Base-by-base conservation (phyloP, 164 flowering plant genomes). In the Stephania yunnanensis region DNA sequence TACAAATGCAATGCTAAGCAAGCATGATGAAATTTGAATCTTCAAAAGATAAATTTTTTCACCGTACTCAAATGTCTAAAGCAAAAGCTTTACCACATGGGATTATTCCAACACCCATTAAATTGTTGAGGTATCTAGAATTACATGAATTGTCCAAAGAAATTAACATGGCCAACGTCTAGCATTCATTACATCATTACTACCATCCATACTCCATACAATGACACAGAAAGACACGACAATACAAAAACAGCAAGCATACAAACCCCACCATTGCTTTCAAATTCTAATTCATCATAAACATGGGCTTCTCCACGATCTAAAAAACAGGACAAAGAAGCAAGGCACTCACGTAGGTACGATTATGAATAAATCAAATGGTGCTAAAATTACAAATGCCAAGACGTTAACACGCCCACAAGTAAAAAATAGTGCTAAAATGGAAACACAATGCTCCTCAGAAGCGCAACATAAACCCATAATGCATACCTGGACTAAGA, bases 401-500 rank as follows among this genome's bases (percentile, higher is more conserved):
- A 36, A 50, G 15, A 50, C 15, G 15, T 50, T 50, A 50, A 50
- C 15, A 50, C 55, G 2, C 11, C 11, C 1, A 9, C 55, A 50
- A 50, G 42, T 0, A 36, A 36, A 36, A 36, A 36, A 36, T 25
- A 4, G 42, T 36, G 1, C 42, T 2, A 36, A 36, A 36, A 36
- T 36, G 12, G 55, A 9, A 50, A 50, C 55, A 10, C 13, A 20
- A 36, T 64, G 53, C 69, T 20, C 46, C 1, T 36, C 42, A 36
- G 42, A 36, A 4, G 42, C 25, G 1, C 42, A 36, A 2, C 2
- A 36, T 36, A 36, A 36, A 36, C 42, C 42, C 68, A 65, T n/a
- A 70, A 48, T 10, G 68, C 86, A 84, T 81, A 92, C 98, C 94
- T 67, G 98, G 91, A 81, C 94, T 89, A 75, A 92, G 94, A 75